Evolutionary conservation across 2,329 filamentous ascomycete species (phyloP).

Genomic region (Davidsoniella virescens): DNA sequence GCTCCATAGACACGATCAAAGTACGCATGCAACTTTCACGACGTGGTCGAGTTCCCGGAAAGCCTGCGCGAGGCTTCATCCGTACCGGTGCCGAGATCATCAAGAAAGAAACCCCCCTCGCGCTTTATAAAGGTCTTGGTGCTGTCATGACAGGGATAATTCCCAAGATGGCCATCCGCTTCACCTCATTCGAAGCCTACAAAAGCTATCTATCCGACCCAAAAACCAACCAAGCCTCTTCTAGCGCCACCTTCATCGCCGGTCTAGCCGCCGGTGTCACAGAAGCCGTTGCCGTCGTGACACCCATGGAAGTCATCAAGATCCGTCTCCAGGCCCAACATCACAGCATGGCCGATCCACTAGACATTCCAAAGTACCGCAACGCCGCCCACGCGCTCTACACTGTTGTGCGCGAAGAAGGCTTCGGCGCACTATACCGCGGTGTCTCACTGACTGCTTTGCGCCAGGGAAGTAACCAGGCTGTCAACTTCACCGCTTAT

Average conservation of each 20-base stretch:
- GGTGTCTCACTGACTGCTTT: conserved; percentile 88
- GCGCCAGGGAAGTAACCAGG: conserved; percentile 91
- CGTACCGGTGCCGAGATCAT: conserved; percentile 76
- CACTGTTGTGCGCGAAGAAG: conserved; percentile 86
- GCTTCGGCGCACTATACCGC: conserved; percentile 71
- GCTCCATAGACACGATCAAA: conserved; percentile 70
- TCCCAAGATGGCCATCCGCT: conserved; percentile 98
- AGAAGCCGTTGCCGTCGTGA: conserved; percentile 90
- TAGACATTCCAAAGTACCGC: conserved; percentile 92
- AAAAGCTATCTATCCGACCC: conserved; percentile 65
- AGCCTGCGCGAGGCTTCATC: conserved; percentile 76
- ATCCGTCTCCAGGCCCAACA: conserved; percentile 96
- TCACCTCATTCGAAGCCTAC: conserved; percentile 93
- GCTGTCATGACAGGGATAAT: conserved; percentile 92
- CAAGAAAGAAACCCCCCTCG: conserved; percentile 75
- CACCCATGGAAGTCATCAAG: conserved; percentile 98
- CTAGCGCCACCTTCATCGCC: conserved; percentile 53
- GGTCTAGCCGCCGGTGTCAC: conserved; percentile 87
- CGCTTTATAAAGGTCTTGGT: conserved; percentile 94
- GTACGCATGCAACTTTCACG: conserved; percentile 97
- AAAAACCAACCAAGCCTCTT: conserved; percentile 46
- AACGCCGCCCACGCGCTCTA: conserved; percentile 73
- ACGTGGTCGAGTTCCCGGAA: conserved; percentile 65
- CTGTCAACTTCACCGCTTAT: conserved; percentile 97
- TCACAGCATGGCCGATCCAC: conserved; percentile 92